Base-by-base conservation (phyloP, 176 grass and related monocot species). In the Oryza longistaminata region DNA sequence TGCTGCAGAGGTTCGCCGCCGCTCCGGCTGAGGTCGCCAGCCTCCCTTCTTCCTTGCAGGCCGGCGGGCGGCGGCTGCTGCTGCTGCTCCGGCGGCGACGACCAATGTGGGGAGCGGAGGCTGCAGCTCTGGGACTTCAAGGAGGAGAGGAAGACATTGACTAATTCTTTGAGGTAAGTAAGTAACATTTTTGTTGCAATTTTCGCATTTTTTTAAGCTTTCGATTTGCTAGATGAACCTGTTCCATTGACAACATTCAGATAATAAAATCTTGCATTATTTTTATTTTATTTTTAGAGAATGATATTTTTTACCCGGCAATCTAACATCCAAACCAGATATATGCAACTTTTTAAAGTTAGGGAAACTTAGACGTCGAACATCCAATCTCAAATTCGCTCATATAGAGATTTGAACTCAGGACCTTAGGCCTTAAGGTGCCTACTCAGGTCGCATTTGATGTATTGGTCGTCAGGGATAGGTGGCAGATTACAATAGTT, bases 51-150 rank as follows among this genome's bases (percentile, higher is more conserved):
- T 90, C 64, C 80, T 87, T 64, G 85, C 75, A 83, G 76, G 16
- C n/a, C 9, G 40, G 39, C 13, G 40, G 49, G 55, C 19, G 55
- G 7, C 7, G n/a, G 55, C 4, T 9, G 55, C n/a, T n/a, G n/a
- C n/a, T n/a, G n/a, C 60, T 79, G 21, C 85, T 80, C 69, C 85
- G 15, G 74, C 61, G 12, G 24, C 70, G 10, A 43, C 39, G 10
- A 2, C 16, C 40, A 76, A 75, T 66, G 49, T 0, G 64, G 62
- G 9, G 89, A 84, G 40, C 61, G 50, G 25, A 79, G 85, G 81
- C 31, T 87, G 75, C 85, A 91, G 85, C 64, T 91, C 76, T 91
- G 89, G 89, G 70, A 91, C 52, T 91, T 91, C 85, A 87, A 91
- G 81, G 64, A 83, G 85, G 85, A 91, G 53, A 17, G 85, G 43